These are phyloP conservation scores for Neurospora sublineolata DNA, from an alignment of 495 filamentous ascomycete species.

Conservation along the genomic window DNA sequence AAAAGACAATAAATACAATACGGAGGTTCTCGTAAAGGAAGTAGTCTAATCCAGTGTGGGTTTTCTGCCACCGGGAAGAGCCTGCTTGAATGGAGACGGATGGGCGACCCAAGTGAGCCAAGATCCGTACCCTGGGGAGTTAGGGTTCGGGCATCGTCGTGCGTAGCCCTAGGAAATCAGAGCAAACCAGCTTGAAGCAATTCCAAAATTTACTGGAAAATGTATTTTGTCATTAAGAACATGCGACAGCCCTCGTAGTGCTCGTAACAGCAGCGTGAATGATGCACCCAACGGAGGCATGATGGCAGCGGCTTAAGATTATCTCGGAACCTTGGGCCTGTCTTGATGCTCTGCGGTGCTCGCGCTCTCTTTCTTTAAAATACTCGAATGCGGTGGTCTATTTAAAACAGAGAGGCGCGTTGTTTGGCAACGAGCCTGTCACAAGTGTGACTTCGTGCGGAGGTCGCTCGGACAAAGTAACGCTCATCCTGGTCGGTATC, in stretches of 20 bases:
- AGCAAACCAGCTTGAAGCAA: accelerated
- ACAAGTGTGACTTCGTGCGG: too few relatives aligned
- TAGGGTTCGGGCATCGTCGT: neutral
- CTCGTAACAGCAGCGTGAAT: neutral
- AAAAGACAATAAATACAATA: neutral
- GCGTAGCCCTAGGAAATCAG: neutral
- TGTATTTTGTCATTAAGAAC: too few relatives aligned
- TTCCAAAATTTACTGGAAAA: neutral
- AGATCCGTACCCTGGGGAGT: neutral
- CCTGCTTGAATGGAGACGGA: neutral
- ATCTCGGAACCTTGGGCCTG: neutral
- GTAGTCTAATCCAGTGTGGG: neutral
- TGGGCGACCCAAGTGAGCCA: neutral
- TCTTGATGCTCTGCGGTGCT: neutral
- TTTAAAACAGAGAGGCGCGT: neutral
- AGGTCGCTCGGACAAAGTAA: too few relatives aligned
- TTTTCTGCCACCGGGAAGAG: neutral
- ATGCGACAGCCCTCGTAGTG: neutral
- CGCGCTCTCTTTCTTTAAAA: too few relatives aligned
- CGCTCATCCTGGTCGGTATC: too few relatives aligned
- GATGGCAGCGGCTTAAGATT: neutral
- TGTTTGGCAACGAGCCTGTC: too few relatives aligned
- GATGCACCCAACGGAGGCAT: neutral
- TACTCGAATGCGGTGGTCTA: too few relatives aligned
- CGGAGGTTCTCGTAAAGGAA: neutral